Evolutionary conservation across 805 yeast genomes (phyloP), one percentile per base, ranked within the genome.

Genomic region (Candida broadrunensis): DNA sequence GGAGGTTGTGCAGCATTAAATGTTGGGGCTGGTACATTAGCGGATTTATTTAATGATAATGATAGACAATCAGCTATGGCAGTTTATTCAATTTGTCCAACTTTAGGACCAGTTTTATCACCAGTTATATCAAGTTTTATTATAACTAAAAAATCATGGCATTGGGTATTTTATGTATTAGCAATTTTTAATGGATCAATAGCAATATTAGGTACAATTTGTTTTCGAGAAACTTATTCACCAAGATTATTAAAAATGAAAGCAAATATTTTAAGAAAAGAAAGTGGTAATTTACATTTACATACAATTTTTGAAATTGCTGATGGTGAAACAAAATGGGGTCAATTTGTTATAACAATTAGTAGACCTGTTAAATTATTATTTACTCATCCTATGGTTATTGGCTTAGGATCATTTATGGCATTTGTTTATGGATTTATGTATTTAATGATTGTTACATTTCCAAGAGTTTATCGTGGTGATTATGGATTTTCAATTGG

Each of bases 1-100:
- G 78, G 81, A 38, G 86, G 85, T 5, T 75, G 83, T 39, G 81
- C 85, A 0, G 83, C 88, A 2, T 61, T 83, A 27, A 78, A 81
- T 35, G 81, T 81, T 7, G 87, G 86, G 18, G 85, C 86, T 1
- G 88, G 88, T 16, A 75, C 79, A 6, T 60, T 83, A 32, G 80
- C 85, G 15, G 89, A 83, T 52, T 52, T 83, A 45, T 83, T 71
- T 67, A 66, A 66, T 38, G 77, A 74, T 44, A 55, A 65, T 35
- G 68, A 74, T 25, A 68, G 88, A 38, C 78, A 75, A 37, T 54
- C 18, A 17, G 57, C 65, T 1, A 41, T 61, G 40, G 49, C 59
- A 7, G 33, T 58, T 19, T 60, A 60, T 38, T 53, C 65, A 2
- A 49, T 50, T 16, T 52, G 60, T 13, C 65, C 65, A 5, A 58